phyloP scores from a whole-genome alignment of 345 rosid species.

The Trapa incisa region DNA sequence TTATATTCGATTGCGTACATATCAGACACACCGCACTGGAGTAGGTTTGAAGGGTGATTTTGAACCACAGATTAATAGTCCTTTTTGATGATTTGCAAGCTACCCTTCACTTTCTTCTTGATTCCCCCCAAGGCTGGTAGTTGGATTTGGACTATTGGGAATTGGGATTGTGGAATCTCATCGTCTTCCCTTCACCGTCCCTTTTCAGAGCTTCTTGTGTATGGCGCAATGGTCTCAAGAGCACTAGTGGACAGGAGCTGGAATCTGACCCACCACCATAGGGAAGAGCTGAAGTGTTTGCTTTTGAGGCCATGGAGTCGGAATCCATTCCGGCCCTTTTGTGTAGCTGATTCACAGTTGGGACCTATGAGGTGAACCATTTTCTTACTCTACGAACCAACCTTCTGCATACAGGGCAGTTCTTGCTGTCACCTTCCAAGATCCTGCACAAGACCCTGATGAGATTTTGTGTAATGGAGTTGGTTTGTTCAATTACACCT shows the following conservation, averaged over 20 bases:
- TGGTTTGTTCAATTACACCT: neutral
- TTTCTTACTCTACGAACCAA: constrained; percentile 31
- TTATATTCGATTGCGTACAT: neutral
- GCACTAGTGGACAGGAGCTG: no score
- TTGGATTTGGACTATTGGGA: neutral
- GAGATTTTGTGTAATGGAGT: neutral
- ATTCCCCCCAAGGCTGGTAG: neutral
- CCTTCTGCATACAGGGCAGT: constrained; percentile 41
- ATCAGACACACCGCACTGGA: no score
- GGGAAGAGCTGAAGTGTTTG: no score
- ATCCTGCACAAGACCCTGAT: constrained; percentile 19
- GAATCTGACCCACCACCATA: no score
- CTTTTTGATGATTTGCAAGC: no score
- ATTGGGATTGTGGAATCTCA: neutral
- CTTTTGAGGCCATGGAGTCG: no score
- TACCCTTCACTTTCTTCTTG: no score
- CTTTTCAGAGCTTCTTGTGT: neutral
- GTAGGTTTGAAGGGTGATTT: no score
- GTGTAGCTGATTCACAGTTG: no score
- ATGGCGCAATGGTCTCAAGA: no score
- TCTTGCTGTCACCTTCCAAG: constrained; percentile 25
- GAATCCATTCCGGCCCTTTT: no score
- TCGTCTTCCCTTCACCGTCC: neutral
- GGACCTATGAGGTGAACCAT: constrained; percentile 17
- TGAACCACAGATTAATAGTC: no score